These are phyloP conservation scores for Priceomyces carsonii DNA, from an alignment of 805 yeast species.

Conservation along the genomic window DNA sequence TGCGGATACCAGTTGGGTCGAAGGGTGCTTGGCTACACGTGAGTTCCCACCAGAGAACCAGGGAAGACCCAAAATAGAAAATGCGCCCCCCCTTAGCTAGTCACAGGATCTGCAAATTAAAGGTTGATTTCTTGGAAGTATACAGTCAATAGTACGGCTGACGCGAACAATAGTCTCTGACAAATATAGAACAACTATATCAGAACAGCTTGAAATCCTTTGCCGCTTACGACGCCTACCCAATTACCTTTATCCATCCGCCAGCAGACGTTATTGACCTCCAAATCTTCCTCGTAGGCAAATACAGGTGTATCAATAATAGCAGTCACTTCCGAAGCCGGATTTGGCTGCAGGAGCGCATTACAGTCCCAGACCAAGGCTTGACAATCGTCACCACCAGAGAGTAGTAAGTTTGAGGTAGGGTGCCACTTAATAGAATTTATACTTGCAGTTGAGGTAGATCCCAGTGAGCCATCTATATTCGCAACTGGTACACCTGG, in stretches of 20 bases:
- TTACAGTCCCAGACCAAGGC: conserved; percentile 67
- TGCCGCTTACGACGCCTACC: conserved; percentile 75
- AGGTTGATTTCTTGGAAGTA: too few species aligned
- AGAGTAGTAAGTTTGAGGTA: conserved; percentile 54
- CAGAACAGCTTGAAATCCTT: conserved; percentile 62
- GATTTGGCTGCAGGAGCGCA: conserved; percentile 17
- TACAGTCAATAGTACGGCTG: too few species aligned
- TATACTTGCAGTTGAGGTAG: conserved; percentile 57
- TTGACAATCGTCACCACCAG: conserved; percentile 76
- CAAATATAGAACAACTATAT: background rate
- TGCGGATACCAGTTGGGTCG: too few species aligned
- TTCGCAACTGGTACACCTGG: conserved; percentile 81
- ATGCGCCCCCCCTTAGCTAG: too few species aligned
- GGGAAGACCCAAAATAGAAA: too few species aligned
- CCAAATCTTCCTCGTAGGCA: conserved; percentile 63
- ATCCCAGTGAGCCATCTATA: conserved; percentile 55
- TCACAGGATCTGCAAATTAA: too few species aligned
- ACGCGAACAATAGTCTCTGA: too few species aligned
- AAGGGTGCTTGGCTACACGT: too few species aligned
- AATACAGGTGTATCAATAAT: conserved; percentile 38
- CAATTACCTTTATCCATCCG: conserved; percentile 65
- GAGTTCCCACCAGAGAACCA: too few species aligned
- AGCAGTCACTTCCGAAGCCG: conserved; percentile 2
- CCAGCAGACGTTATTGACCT: conserved; percentile 81
- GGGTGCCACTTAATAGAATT: conserved; percentile 90